Evolutionary conservation across 352 stramenopile species (phyloP).

Genomic region (Pythium rhizo-oryzae): DNA sequence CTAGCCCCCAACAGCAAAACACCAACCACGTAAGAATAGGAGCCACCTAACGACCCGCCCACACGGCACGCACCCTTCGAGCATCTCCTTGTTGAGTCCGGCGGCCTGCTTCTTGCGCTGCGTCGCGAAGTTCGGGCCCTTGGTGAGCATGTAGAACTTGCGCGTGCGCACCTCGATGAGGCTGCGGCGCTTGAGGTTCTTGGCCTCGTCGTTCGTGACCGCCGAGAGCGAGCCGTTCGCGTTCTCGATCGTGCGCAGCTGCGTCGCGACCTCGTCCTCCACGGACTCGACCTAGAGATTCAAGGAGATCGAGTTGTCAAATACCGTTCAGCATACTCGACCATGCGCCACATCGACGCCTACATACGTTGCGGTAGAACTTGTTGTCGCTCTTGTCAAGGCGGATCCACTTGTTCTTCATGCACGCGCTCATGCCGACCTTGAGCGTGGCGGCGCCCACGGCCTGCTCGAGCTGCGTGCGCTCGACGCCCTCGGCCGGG

Average conservation of each 20-base stretch:
- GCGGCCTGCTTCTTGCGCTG: constrained; percentile 96
- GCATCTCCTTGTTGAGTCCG: constrained; percentile 99
- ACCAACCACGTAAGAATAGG: background rate
- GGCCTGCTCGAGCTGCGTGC: constrained; percentile 77
- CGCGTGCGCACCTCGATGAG: constrained; percentile 80
- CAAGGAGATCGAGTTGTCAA: background rate
- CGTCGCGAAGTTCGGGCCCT: constrained; percentile 93
- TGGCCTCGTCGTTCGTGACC: constrained; percentile 73
- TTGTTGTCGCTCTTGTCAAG: constrained; percentile 92
- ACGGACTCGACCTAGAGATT: constrained; percentile 49
- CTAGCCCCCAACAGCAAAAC: constrained; percentile 24
- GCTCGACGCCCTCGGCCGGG: constrained; percentile 62
- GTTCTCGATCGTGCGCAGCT: constrained; percentile 87
- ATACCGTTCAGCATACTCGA: background rate
- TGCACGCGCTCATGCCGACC: constrained; percentile 96
- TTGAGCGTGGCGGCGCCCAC: constrained; percentile 92
- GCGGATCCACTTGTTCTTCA: constrained; percentile 98
- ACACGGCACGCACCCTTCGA: constrained; percentile 81
- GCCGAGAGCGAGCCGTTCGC: constrained; percentile 60
- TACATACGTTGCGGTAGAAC: constrained; percentile 77
- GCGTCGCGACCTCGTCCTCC: constrained; percentile 67
- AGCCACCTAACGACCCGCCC: no score
- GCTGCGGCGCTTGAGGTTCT: constrained; percentile 83
- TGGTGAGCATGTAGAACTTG: constrained; percentile 96
- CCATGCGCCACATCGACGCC: background rate